Evolutionary conservation across 2,329 filamentous ascomycete species (phyloP).

Genomic region (Septoria linicola): DNA sequence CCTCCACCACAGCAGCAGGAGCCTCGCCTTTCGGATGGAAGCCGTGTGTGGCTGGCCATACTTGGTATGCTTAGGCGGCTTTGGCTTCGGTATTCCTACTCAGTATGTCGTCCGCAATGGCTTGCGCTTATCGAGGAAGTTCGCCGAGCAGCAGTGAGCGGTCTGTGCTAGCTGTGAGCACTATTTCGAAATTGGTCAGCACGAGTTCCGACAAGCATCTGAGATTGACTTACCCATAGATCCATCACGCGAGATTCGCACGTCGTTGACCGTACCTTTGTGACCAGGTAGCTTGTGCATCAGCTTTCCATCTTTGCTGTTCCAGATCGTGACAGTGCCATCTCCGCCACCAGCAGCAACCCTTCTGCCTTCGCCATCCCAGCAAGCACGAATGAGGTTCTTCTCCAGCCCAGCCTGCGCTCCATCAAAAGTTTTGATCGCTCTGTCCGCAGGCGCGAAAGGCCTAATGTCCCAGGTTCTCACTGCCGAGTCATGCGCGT

Average conservation of each 20-base stretch:
- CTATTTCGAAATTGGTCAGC: slow-evolving; percentile 10
- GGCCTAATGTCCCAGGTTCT: slow-evolving; percentile 95
- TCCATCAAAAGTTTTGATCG: slow-evolving; percentile 88
- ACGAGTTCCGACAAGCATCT: background rate
- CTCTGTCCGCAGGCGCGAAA: slow-evolving; percentile 84
- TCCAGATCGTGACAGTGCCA: slow-evolving; percentile 89
- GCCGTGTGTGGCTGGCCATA: too few species aligned
- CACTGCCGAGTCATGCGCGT: slow-evolving; percentile 90
- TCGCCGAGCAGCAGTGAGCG: slow-evolving; percentile 39
- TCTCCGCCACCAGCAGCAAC: slow-evolving; percentile 89
- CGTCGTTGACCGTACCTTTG: slow-evolving; percentile 91
- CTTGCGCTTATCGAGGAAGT: slow-evolving; percentile 28
- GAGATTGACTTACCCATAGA: slow-evolving; percentile 85
- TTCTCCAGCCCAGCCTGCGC: slow-evolving; percentile 83
- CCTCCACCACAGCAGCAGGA: too few species aligned
- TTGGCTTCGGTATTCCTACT: too few species aligned
- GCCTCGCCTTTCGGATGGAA: too few species aligned
- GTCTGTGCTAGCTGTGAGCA: slow-evolving; percentile 39
- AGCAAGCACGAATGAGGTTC: slow-evolving; percentile 86
- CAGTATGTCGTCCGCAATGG: too few species aligned
- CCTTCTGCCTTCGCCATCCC: slow-evolving; percentile 81
- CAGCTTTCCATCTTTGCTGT: slow-evolving; percentile 80
- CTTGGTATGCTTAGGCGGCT: too few species aligned
- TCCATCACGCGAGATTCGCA: slow-evolving; percentile 84
- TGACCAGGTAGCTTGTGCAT: slow-evolving; percentile 94